These are phyloP conservation scores for Lenwebbia sp. DNA, from an alignment of 345 rosid species.

Conservation along the genomic window DNA sequence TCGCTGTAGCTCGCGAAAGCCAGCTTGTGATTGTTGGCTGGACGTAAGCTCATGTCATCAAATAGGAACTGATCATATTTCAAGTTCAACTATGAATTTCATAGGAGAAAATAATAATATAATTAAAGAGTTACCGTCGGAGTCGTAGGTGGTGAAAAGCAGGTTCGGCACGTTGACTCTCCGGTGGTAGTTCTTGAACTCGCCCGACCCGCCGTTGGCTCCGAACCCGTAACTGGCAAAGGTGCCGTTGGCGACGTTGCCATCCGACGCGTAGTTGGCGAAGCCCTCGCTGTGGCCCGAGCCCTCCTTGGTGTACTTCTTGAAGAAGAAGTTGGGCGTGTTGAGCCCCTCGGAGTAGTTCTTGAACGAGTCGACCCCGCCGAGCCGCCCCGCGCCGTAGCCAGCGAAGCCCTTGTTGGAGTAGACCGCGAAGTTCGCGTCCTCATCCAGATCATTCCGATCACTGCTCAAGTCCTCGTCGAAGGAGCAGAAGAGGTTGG, in stretches of 20 bases:
- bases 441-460: background rate
- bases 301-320: conserved; percentile 32
- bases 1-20: conserved; percentile 29
- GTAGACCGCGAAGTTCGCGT: conserved; percentile 41
- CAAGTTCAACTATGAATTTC: background rate
- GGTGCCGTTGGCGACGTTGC: conserved; percentile 42
- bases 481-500: conserved; percentile 44
- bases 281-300: conserved; percentile 25
- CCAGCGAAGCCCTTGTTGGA: conserved; percentile 24
- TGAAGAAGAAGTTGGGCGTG: conserved; percentile 25
- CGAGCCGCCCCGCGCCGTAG: conserved; percentile 27
- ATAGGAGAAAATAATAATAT: no score
- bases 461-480: conserved; percentile 2
- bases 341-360: conserved; percentile 38
- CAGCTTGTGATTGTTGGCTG: conserved; percentile 18
- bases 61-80: background rate
- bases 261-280: conserved; percentile 30
- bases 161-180: conserved; percentile 48
- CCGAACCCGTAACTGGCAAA: conserved; percentile 46
- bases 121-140: conserved; percentile 4
- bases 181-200: conserved; percentile 31
- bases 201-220: conserved; percentile 44
- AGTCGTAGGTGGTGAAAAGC: conserved; percentile 28
- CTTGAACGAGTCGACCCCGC: conserved; percentile 45
- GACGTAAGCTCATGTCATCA: background rate